Evolutionary conservation across 108 stramenopile species (phyloP).

Genomic region (Fistulifera pelliculosa): DNA sequence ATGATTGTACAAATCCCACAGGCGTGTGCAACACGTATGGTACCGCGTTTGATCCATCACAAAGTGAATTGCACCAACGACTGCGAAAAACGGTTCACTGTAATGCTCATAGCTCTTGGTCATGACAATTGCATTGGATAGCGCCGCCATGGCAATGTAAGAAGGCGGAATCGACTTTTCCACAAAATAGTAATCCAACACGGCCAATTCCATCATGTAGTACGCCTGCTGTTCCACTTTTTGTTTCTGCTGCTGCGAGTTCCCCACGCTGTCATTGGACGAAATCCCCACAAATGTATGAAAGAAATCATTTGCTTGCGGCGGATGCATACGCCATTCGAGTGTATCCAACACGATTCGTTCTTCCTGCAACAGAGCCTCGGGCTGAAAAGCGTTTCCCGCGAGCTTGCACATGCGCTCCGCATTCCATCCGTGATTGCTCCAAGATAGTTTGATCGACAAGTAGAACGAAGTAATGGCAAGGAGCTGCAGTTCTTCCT

Average conservation of each 20-base stretch:
- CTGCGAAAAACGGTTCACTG: neutral
- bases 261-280: neutral
- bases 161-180: neutral
- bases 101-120: neutral
- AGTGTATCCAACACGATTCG: conserved; percentile 7
- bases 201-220: neutral
- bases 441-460: neutral
- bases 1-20: neutral
- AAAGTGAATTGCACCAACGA: neutral
- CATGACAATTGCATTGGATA: conserved; percentile 2
- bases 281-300: conserved; percentile 13
- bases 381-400: neutral
- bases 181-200: conserved; percentile 5
- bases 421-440: neutral
- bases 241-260: neutral
- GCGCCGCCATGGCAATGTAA: conserved; percentile 9
- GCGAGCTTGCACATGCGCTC: neutral
- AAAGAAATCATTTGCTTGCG: conserved; percentile 17
- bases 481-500: conserved; percentile 5
- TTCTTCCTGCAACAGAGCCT: conserved; percentile 18
- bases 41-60: neutral
- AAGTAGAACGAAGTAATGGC: conserved; percentile 1
- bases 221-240: neutral
- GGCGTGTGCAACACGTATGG: neutral
- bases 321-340: conserved; percentile 23